These are phyloP conservation scores for Pyrenula aspistea DNA, from an alignment of 495 filamentous ascomycete genomes.

Conservation along the genomic window DNA sequence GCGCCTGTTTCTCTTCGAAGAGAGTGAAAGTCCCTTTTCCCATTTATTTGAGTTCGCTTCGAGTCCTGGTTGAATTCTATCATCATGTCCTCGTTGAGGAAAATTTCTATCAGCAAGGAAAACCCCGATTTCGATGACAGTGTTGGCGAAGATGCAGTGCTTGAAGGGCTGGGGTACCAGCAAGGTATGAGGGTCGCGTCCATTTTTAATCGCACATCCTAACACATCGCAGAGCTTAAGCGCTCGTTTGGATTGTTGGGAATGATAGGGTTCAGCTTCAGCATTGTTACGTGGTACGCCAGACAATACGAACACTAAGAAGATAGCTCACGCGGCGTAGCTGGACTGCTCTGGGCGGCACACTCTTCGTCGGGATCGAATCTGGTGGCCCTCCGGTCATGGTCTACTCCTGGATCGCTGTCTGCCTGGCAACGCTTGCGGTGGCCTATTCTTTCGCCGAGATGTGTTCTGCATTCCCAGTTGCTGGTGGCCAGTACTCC, in stretches of 20 bases:
- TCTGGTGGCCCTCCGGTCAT: constrained; percentile 46
- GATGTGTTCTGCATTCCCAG: constrained; percentile 42
- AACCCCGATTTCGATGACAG: constrained; percentile 15
- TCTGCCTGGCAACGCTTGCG: constrained; percentile 34
- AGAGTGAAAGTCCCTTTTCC: too few species aligned
- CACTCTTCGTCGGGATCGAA: constrained; percentile 42
- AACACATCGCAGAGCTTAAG: constrained; percentile 32
- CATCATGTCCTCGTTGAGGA: background rate
- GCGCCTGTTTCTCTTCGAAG: background rate
- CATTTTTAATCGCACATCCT: background rate
- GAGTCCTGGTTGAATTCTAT: background rate
- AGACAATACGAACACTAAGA: background rate
- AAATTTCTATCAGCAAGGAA: background rate
- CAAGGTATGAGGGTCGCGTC: constrained; percentile 21
- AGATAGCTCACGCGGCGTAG: constrained; percentile 10
- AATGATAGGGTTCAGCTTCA: constrained; percentile 50
- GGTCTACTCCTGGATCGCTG: constrained; percentile 42
- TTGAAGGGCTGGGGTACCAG: constrained; percentile 37
- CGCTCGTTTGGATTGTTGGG: constrained; percentile 44
- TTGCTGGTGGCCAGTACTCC: constrained; percentile 43
- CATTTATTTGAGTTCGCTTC: background rate
- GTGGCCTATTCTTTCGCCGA: constrained; percentile 48
- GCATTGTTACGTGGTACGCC: constrained; percentile 39
- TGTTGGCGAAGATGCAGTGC: constrained; percentile 25
- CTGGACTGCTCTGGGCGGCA: constrained; percentile 44